Evolutionary conservation across 768 basidiomycete species (phyloP), one percentile per base, ranked within the genome.

Genomic region (Obba rivulosa): DNA sequence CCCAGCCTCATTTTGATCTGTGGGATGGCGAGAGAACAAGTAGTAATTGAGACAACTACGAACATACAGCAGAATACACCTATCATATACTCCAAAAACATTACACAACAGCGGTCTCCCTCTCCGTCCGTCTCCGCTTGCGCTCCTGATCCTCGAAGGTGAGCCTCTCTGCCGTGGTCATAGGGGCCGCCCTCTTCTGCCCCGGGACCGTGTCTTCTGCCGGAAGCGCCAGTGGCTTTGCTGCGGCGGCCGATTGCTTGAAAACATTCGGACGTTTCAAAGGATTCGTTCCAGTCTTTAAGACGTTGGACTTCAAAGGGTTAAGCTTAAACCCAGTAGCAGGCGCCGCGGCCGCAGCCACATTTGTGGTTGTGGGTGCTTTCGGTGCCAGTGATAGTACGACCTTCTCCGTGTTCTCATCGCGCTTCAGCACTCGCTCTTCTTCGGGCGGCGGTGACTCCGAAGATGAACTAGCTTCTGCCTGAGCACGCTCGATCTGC

Each of bases 81-180:
- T 53, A 48, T 51, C 53, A 43, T 50, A 50, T 22, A 22, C 48
- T 35, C 56, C 34, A 41, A 31, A 31, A 31, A 13, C 28, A 59
- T 17, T 40, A 50, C 20, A 49, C 51, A 31, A 31, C 7, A 31
- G 28, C 13, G 28, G 56, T 57, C 35, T 74, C 74, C 36, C 74
- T 61, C 55, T 87, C 87, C 81, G 87, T 84, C 54, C 80, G 71
- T 55, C 91, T 73, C 63, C 83, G 76, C 67, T 95, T 94, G 62
- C 92, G 76, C 65, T 92, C 91, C 68, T 89, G 87, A 23, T 96
- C 92, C 71, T 97, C 95, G 49, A 83, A 56, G 51, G 96, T 94
- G 50, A 98, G 67, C 53, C 78, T 74, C 66, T 97, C 94, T 14
- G 88, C 88, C 21, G 88, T 89, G 57, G 83, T 81, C 77, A 93